A percentile compares a stretch with the other conserved stretches of the same genome.
Evolutionary conservation across 2,329 filamentous ascomycete species (phyloP).

Genomic region (Aspergillus jensenii): DNA sequence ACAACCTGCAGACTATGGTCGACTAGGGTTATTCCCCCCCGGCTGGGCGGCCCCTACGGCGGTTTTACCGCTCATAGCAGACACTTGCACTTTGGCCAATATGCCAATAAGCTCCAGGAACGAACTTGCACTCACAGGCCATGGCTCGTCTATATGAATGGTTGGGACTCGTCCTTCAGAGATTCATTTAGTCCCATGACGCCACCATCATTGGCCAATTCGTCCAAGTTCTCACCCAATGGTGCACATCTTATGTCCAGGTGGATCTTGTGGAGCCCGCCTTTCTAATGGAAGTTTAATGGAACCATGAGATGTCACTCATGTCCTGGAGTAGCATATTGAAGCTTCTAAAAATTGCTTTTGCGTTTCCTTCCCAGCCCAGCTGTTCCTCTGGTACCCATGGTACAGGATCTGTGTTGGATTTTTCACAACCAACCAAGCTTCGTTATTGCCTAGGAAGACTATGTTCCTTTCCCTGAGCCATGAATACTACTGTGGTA

Average conservation of each 20-base stretch:
- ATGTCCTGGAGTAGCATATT: neutral
- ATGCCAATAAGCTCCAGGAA: neutral
- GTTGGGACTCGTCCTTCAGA: neutral
- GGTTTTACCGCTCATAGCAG: neutral
- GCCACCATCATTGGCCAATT: conserved; percentile 10
- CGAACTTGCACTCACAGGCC: neutral
- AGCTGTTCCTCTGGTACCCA: conserved; percentile 21
- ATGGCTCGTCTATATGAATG: neutral
- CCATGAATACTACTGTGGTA: conserved; percentile 30
- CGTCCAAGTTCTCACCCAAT: neutral
- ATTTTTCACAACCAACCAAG: conserved; percentile 17
- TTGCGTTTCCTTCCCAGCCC: conserved; percentile 8
- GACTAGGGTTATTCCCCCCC: neutral
- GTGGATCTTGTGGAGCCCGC: conserved; percentile 14
- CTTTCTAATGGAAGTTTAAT: conserved; percentile 26
- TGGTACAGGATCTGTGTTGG: conserved; percentile 8
- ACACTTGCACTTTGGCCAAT: neutral
- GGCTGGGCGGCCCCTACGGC: neutral
- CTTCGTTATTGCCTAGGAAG: neutral
- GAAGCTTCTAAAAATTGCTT: conserved; percentile 5
- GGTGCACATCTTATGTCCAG: conserved; percentile 4
- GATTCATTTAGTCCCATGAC: conserved; percentile 11
- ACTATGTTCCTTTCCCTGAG: conserved; percentile 14
- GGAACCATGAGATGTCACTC: conserved; percentile 31
- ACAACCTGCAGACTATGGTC: neutral